phyloP scores from a whole-genome alignment of 176 grass and related monocot genomes.

The Paspalum notatum region DNA sequence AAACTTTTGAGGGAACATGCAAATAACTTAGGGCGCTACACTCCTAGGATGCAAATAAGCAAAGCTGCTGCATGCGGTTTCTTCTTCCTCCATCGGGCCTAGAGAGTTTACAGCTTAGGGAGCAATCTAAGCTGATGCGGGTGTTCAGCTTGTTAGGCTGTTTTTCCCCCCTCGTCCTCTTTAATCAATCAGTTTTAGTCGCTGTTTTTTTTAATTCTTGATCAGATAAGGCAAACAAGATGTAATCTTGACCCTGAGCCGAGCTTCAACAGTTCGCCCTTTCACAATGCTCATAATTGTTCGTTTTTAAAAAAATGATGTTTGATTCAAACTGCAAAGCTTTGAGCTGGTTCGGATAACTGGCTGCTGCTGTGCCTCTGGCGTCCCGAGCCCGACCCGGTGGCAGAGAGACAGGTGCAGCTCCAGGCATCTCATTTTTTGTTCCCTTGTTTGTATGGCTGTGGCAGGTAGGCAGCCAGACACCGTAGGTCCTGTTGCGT shows the following conservation, averaged over 20 bases:
- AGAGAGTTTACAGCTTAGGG: conserved; percentile 19
- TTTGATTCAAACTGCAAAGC: background rate
- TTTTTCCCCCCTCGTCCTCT: background rate
- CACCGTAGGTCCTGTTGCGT: background rate
- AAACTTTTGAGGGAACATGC: too few relatives aligned
- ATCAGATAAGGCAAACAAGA: conserved; percentile 21
- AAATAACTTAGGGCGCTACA: conserved; percentile 36
- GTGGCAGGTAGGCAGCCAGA: background rate
- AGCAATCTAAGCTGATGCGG: conserved; percentile 31
- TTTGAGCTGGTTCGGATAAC: background rate
- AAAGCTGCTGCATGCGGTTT: conserved; percentile 27
- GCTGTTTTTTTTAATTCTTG: background rate
- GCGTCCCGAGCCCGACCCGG: background rate
- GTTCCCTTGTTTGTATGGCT: conserved; percentile 28
- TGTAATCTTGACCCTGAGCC: conserved; percentile 20
- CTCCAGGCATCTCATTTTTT: conserved; percentile 46
- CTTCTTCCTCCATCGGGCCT: background rate
- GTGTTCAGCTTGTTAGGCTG: background rate
- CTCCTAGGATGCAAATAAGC: conserved; percentile 41
- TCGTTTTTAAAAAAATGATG: too few relatives aligned
- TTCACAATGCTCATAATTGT: background rate
- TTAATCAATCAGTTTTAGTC: background rate
- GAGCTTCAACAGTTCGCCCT: background rate
- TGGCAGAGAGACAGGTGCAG: conserved; percentile 12
- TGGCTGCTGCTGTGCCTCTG: background rate